Conservation (phyloP, 208 protist genomes). For the Trypanosoma caninum region DNA sequence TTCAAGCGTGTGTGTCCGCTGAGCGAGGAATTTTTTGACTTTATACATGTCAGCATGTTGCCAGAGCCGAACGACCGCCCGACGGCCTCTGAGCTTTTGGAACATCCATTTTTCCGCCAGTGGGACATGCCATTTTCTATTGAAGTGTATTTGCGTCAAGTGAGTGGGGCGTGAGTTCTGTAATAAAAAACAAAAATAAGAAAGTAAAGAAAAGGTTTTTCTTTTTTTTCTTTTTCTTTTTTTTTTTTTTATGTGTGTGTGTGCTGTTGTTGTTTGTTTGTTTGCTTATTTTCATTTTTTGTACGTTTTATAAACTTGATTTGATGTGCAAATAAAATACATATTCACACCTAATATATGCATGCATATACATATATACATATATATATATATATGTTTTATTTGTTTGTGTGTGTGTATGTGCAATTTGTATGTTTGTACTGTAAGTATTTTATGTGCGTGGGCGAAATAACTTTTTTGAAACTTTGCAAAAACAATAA, state of each 20-base stretch:
- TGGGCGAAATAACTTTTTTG: too few relatives aligned
- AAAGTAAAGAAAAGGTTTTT: slow-evolving; percentile 11
- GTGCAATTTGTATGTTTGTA: too few relatives aligned
- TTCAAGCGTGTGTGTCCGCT: slow-evolving; percentile 40
- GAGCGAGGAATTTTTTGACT: slow-evolving; percentile 61
- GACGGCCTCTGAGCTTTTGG: slow-evolving; percentile 76
- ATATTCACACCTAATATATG: slow-evolving; percentile 18
- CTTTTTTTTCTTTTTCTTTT: slow-evolving; percentile 6
- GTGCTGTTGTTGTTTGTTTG: slow-evolving; percentile 10
- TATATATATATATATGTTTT: slow-evolving; percentile 6
- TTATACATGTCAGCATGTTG: slow-evolving; percentile 61
- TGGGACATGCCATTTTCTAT: slow-evolving; percentile 70
- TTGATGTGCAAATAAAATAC: neutral
- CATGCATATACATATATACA: slow-evolving; percentile 10
- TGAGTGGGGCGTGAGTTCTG: neutral
- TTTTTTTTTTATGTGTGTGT: slow-evolving; percentile 3
- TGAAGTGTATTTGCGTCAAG: slow-evolving; percentile 49
- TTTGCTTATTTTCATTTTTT: neutral
- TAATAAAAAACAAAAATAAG: too few relatives aligned
- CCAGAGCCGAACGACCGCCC: slow-evolving; percentile 54
- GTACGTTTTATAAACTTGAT: too few relatives aligned
- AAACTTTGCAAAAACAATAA: too few relatives aligned
- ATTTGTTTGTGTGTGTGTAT: too few relatives aligned
- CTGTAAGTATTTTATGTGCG: too few relatives aligned
- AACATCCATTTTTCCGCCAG: slow-evolving; percentile 88